Evolutionary conservation across 106 monocot species (phyloP).

Genomic region (Chionographis japonica): DNA sequence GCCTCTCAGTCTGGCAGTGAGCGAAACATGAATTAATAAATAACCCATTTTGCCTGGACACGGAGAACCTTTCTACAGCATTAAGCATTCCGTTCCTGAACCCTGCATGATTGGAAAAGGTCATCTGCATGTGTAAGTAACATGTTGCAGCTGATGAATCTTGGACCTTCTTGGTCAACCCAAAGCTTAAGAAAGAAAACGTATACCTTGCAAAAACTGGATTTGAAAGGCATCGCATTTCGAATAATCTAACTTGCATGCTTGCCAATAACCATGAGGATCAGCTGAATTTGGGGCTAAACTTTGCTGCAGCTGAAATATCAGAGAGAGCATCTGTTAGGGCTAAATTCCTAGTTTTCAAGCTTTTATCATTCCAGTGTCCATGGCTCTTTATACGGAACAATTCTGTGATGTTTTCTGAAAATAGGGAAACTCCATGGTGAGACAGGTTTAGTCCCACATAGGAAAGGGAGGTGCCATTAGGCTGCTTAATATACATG

Average conservation of each 20-base stretch:
- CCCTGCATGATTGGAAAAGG: neutral
- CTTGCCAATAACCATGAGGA: conserved; percentile 50
- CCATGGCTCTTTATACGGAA: too few species aligned
- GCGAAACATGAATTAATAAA: conserved; percentile 38
- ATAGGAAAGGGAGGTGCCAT: too few species aligned
- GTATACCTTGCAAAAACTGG: conserved; percentile 57
- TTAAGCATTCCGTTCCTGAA: conserved; percentile 24
- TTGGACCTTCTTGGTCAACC: too few species aligned
- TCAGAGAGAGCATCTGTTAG: neutral
- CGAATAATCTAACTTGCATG: conserved; percentile 41
- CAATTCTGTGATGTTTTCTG: too few species aligned
- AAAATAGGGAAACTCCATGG: too few species aligned
- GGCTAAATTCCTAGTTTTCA: neutral
- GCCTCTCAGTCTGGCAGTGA: conserved; percentile 31
- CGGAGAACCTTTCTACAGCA: neutral
- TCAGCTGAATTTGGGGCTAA: conserved; percentile 53
- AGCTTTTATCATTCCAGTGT: neutral
- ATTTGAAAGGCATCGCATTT: conserved; percentile 50
- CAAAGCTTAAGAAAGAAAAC: neutral
- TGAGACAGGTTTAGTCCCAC: too few species aligned
- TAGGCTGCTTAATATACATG: too few species aligned
- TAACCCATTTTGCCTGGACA: conserved; percentile 4
- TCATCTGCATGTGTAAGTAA: neutral
- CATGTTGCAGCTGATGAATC: too few species aligned
- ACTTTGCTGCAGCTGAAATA: conserved; percentile 54